phyloP scores from a whole-genome alignment of 1,139 yeast genomes.

The Debaryomyces fabryi region DNA sequence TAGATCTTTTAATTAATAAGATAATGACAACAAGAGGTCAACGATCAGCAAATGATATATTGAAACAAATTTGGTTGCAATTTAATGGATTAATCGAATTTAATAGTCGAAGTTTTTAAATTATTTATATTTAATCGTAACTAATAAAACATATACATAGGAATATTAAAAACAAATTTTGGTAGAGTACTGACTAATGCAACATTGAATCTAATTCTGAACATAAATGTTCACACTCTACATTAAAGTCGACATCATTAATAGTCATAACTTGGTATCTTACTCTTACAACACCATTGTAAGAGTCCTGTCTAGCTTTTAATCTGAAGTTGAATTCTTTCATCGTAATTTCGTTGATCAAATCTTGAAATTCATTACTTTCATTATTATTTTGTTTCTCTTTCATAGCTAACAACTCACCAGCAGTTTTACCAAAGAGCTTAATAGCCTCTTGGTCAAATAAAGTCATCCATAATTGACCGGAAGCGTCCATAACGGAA shows the following conservation, averaged over 20 bases:
- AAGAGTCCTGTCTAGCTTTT: conserved; percentile 81
- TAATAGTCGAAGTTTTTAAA: conserved; percentile 16
- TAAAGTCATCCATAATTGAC: conserved; percentile 83
- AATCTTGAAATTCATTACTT: conserved; percentile 51
- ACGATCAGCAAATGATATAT: conserved; percentile 55
- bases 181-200: conserved; percentile 1
- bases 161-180: conserved; percentile 1
- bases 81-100: conserved; percentile 54
- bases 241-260: conserved; percentile 56
- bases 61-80: conserved; percentile 68
- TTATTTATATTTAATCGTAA: conserved; percentile 1
- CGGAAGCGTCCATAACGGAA: conserved; percentile 75
- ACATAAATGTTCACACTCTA: conserved; percentile 64
- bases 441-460: conserved; percentile 83
- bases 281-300: conserved; percentile 75
- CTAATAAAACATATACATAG: conserved; percentile 6
- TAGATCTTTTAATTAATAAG: conserved; percentile 52
- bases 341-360: conserved; percentile 59
- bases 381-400: conserved; percentile 38
- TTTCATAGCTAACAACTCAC: conserved; percentile 58
- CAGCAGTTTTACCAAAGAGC: conserved; percentile 71
- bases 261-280: conserved; percentile 69
- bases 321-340: conserved; percentile 73
- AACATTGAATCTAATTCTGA: conserved; percentile 45
- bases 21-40: conserved; percentile 66